Base-by-base conservation (phyloP, 306 rosid genomes). In the Boehmeria nivea region DNA sequence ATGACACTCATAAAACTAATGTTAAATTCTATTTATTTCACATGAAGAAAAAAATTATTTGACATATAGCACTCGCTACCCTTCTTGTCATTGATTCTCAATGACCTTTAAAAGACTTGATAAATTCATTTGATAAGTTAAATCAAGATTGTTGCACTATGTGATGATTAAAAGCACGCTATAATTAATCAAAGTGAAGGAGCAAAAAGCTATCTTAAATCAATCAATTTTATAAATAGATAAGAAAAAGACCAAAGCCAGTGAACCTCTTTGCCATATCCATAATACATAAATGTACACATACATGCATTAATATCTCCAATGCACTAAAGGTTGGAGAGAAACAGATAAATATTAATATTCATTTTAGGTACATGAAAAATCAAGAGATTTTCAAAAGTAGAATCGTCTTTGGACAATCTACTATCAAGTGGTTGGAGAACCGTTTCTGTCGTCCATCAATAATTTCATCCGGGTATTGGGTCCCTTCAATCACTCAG, bases 401-500 rank as follows among this genome's bases (percentile, higher is more conserved):
- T 50, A 24, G 55, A 25, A 26, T 52, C 0, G 36, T 2, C 4
- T 52, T 13, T 50, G n/a, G 37, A 23, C 23, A 23, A 43, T 23
- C 22, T 8, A 8, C 26, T 22, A 42, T 57, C 23, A 16, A 57
- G 62, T 9, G 62, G 48, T 25, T 14, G 62, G 62, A 57, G 38
- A 42, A 23, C 10, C 39, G 45, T 57, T 21, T 37, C 19, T 39
- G 47, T 56, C 61, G 23, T 12, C 12, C 26, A 37, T 38, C 16
- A 15, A 56, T 37, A 17, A 31, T 19, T 54, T 34, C 17, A 16
- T 55, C 12, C 15, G 6, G 23, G 31, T 39, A 22, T 38, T 40
- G 51, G 48, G 62, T n/a, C 62, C 51, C 51, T 57, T 57, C 62
- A 57, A 57, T 57, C 49, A 57, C 51, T 42, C 14, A 37, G 12